Evolutionary conservation across 305 asterid species (phyloP).

Genomic region (Fraxinus floribunda): DNA sequence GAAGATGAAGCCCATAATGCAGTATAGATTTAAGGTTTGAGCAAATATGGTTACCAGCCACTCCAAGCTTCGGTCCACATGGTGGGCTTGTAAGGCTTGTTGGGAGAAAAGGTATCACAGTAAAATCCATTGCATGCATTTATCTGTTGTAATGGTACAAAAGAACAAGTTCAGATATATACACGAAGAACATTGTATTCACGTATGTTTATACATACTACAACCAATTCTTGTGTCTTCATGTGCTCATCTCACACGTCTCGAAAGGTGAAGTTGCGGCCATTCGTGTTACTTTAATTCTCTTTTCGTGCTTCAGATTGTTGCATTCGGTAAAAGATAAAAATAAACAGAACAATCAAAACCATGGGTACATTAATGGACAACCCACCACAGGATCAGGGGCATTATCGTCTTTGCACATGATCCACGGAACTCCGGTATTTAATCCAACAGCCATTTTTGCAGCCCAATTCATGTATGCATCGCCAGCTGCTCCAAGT

Average conservation of each 20-base stretch:
- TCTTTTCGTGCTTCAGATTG: neutral
- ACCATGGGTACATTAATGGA: neutral
- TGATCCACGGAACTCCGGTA: conserved; percentile 70
- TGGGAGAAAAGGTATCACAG: conserved; percentile 59
- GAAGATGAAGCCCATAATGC: neutral
- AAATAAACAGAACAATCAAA: neutral
- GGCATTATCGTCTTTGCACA: conserved; percentile 72
- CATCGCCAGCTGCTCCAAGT: conserved; percentile 49
- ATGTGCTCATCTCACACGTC: neutral
- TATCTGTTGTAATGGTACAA: conserved; percentile 36
- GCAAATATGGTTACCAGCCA: conserved; percentile 46
- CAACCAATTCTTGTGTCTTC: neutral
- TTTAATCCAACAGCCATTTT: conserved; percentile 59
- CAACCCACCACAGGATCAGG: conserved; percentile 63
- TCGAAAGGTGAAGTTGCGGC: neutral
- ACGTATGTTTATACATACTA: neutral
- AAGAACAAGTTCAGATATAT: neutral
- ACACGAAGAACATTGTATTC: neutral
- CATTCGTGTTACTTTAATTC: neutral
- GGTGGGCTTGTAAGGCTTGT: conserved; percentile 61
- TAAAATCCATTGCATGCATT: conserved; percentile 68
- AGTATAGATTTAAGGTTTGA: conserved; percentile 2
- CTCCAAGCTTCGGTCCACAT: conserved; percentile 80
- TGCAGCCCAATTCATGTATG: conserved; percentile 63
- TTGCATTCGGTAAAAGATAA: neutral